These are phyloP conservation scores for Psilocybe cubensis DNA, from an alignment of 768 basidiomycete genomes.

Conservation along the genomic window DNA sequence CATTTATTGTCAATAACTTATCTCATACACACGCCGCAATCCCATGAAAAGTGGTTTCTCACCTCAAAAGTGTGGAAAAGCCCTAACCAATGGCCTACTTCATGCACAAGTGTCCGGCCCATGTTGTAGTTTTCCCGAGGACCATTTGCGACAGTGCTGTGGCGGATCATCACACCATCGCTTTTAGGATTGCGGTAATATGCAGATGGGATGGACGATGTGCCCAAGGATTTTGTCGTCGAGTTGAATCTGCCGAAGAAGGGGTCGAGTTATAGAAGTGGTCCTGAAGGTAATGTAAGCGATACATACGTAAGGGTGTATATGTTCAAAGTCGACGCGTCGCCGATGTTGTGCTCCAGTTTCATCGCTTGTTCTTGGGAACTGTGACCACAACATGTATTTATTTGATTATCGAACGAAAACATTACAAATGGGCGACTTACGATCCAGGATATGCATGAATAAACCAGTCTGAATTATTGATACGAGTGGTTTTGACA, in stretches of 20 bases:
- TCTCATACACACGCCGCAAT: neutral
- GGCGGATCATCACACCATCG: conserved; percentile 29
- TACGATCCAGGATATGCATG: conserved; percentile 12
- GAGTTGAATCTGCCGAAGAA: conserved; percentile 24
- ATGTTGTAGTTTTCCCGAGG: conserved; percentile 6
- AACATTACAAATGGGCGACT: neutral
- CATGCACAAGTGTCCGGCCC: conserved; percentile 42
- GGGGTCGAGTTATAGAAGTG: neutral
- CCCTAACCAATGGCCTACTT: conserved; percentile 51
- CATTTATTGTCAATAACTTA: too few species aligned
- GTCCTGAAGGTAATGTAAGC: neutral
- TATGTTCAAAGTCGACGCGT: conserved; percentile 39
- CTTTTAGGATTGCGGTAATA: conserved; percentile 34
- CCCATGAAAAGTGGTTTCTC: neutral
- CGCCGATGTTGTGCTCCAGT: conserved; percentile 42
- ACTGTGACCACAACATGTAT: conserved; percentile 15
- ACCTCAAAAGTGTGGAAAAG: conserved; percentile 42
- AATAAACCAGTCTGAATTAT: conserved; percentile 9
- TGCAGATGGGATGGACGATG: conserved; percentile 44
- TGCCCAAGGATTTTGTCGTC: conserved; percentile 39
- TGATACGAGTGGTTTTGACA: conserved; percentile 25
- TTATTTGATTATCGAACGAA: neutral
- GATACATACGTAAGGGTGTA: conserved; percentile 32
- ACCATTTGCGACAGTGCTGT: neutral
- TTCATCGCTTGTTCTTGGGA: conserved; percentile 30